Percentiles rank a stretch among this genome's conserved stretches.
phyloP scores from a whole-genome alignment of 2,329 filamentous ascomycete species.

The Cucurbitaria berberidis region DNA sequence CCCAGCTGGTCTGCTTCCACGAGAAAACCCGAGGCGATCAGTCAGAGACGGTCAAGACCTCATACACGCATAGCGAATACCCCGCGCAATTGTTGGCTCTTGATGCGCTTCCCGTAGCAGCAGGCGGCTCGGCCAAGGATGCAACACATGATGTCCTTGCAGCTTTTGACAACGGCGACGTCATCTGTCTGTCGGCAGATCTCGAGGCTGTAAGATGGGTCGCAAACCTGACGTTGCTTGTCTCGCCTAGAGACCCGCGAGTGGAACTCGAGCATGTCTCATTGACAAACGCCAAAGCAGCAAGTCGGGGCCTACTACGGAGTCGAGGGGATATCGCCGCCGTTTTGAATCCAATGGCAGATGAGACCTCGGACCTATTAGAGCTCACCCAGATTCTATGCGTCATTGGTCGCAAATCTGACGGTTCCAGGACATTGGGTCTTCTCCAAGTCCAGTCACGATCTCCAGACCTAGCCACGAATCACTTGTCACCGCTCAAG shows the following conservation, averaged over 20 bases:
- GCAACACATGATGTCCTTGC: conserved; percentile 58
- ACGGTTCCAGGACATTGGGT: conserved; percentile 25
- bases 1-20: conserved; percentile 61
- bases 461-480: conserved; percentile 36
- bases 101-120: conserved; percentile 39
- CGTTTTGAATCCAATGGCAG: conserved; percentile 39
- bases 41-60: conserved; percentile 42
- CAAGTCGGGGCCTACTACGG: conserved; percentile 52
- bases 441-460: conserved; percentile 42
- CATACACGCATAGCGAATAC: conserved; percentile 32
- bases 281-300: conserved; percentile 48
- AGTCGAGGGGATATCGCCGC: conserved; percentile 54
- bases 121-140: conserved; percentile 20
- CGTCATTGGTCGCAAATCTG: conserved; percentile 31
- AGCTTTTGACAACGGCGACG: conserved; percentile 66
- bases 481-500: conserved; percentile 39
- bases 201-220: conserved; percentile 44
- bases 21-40: conserved; percentile 54
- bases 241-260: conserved; percentile 18
- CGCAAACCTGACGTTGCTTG: conserved; percentile 25
- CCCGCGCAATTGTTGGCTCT: conserved; percentile 36
- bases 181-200: conserved; percentile 67
- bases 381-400: conserved; percentile 47
- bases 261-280: conserved; percentile 43
- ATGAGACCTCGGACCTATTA: conserved; percentile 36